phyloP scores from a whole-genome alignment of 192 early-diverging fungal genomes.

The Glomus cerebriforme region DNA sequence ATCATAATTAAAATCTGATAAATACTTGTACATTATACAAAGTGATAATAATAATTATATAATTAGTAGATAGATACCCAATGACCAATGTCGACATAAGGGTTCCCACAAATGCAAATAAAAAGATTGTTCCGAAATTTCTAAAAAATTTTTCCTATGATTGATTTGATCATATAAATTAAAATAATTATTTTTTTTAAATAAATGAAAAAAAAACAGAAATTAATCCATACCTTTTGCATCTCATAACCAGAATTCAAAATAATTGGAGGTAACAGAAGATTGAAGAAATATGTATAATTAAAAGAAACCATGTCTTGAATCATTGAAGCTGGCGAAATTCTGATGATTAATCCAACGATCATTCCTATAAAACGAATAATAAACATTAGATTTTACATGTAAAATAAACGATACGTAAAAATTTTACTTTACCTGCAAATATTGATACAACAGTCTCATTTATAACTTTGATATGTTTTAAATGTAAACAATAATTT shows the following conservation, averaged over 20 bases:
- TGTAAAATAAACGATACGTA: not conserved
- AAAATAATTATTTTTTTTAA: not conserved
- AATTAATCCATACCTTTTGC: constrained; percentile 62
- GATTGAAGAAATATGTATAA: constrained; percentile 91
- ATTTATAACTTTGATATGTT: constrained; percentile 87
- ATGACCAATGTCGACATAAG: constrained; percentile 91
- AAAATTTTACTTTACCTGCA: constrained; percentile 38
- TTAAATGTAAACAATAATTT: constrained; percentile 86
- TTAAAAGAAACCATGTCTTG: constrained; percentile 89
- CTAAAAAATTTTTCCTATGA: constrained; percentile 76
- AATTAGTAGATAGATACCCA: constrained; percentile 54
- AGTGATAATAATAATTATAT: not conserved
- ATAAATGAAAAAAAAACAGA: not conserved
- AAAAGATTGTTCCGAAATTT: constrained; percentile 86
- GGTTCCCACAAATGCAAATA: constrained; percentile 93
- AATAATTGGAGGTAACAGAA: constrained; percentile 96
- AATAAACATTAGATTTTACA: not conserved
- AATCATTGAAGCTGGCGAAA: constrained; percentile 57
- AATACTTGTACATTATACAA: not conserved
- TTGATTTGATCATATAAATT: not conserved
- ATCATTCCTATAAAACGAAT: constrained; percentile 54
- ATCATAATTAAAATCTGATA: not conserved
- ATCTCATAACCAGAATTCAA: constrained; percentile 95
- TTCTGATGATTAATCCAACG: constrained; percentile 66
- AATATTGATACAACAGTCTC: constrained; percentile 95